Evolutionary conservation across 306 rosid genomes (phyloP).

Genomic region (Luffa aegyptiaca): DNA sequence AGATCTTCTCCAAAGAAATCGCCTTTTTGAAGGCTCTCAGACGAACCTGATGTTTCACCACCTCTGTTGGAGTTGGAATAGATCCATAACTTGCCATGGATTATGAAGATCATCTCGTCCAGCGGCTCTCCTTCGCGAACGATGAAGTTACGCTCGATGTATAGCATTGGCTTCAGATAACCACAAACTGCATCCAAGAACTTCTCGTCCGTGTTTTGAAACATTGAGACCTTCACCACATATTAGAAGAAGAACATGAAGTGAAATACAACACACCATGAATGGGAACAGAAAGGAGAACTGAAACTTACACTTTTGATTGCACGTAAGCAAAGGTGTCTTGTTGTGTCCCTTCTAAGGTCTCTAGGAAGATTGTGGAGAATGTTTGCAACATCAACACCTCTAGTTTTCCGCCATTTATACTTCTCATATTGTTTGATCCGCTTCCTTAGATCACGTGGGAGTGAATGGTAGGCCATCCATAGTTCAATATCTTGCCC

Average conservation of each 20-base stretch:
- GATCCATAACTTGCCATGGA: conserved; percentile 1
- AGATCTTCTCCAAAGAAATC: conserved; percentile 15
- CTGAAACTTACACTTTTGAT: conserved; percentile 37
- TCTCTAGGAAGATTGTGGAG: background rate
- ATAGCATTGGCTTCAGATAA: conserved; percentile 10
- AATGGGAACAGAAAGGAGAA: background rate
- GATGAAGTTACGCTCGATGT: conserved; percentile 4
- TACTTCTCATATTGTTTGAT: conserved; percentile 8
- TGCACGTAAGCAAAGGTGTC: conserved; percentile 49
- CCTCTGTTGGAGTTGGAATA: background rate
- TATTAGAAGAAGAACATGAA: conserved; percentile 26
- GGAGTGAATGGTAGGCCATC: conserved; percentile 12
- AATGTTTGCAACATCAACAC: conserved; percentile 3
- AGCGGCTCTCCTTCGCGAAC: conserved; percentile 14
- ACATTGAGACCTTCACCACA: conserved; percentile 14
- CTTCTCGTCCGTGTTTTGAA: background rate
- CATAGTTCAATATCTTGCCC: conserved; percentile 18
- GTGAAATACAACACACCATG: background rate
- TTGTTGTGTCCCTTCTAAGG: conserved; percentile 16
- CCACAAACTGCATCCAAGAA: conserved; percentile 8
- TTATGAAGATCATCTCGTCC: conserved; percentile 15
- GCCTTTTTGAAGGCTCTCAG: background rate
- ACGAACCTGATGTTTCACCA: background rate
- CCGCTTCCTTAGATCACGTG: background rate
- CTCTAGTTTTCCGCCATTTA: conserved; percentile 7